Evolutionary conservation across 495 filamentous ascomycete genomes (phyloP), one percentile per base, ranked within the genome.

Genomic region (Coniosporium apollinis): DNA sequence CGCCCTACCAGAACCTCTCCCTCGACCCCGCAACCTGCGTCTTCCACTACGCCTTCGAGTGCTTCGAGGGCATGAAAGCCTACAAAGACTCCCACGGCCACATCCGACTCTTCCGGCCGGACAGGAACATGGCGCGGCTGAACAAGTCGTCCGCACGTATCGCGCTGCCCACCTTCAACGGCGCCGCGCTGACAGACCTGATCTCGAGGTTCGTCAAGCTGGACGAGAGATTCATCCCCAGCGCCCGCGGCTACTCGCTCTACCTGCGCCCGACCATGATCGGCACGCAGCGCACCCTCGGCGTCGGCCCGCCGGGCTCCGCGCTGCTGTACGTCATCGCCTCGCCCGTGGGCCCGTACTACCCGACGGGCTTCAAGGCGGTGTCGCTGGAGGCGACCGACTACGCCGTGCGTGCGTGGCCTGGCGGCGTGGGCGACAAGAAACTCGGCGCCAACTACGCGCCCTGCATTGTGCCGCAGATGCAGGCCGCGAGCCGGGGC

Each of bases 371-470:
- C 26, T 96, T 96, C 74, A 93, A 93, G 61, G 89, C 91, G 32
- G 71, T 94, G 22, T 85, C 80, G 1, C 65, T 97, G 25, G 86
- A 94, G 60, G 87, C 89, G 6, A 91, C 87, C 13, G 73, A 85
- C 57, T 86, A 91, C 59, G 85, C 85, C 35, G 83, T 96, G 36
- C 86, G 89, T 36, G 89, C 89, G 34, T 97, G 89, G 89, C 89
- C 89, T 21, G 87, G 87, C 36, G 89, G 89, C 48, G 84, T 93
- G 6, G 89, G 89, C 47, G 81, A 93, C 62, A 89, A 84, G 72
- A 97, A 97, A 66, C 72, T 97, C 14, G 89, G 89, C 41, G 87
- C 85, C 41, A 97, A 97, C 67, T 97, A 97, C 54, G 89, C 89
- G 11, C 87, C 91, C 1, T 94, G 87, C 57, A 85, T 97, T 42